These are phyloP conservation scores for Kwoniella mangroviensis DNA, from an alignment of 768 basidiomycete genomes.

Conservation along the genomic window DNA sequence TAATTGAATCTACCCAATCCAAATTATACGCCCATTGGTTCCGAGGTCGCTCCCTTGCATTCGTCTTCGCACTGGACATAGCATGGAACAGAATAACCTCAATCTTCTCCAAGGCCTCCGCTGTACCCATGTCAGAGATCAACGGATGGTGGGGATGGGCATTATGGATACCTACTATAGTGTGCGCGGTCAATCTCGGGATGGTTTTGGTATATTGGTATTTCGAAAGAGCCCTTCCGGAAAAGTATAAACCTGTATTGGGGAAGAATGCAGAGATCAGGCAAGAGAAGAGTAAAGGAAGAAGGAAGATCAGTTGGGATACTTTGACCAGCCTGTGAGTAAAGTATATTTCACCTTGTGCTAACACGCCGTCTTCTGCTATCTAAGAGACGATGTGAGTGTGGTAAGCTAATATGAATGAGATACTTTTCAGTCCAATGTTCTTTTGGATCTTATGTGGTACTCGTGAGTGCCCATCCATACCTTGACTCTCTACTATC, in stretches of 20 bases:
- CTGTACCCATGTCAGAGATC: conserved; percentile 51
- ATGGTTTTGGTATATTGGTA: conserved; percentile 46
- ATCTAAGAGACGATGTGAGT: no score
- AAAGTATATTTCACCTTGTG: neutral
- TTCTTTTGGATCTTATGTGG: conserved; percentile 52
- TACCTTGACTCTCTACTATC: no score
- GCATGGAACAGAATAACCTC: conserved; percentile 49
- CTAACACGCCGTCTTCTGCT: no score
- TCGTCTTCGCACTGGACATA: conserved; percentile 53
- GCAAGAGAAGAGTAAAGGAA: conserved; percentile 1
- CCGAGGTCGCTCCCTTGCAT: conserved; percentile 37
- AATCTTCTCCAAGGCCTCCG: conserved; percentile 39
- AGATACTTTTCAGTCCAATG: conserved; percentile 29
- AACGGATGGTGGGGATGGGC: conserved; percentile 56
- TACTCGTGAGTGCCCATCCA: conserved; percentile 32
- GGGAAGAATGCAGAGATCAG: conserved; percentile 42
- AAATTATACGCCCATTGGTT: conserved; percentile 57
- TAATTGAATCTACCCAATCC: conserved; percentile 52
- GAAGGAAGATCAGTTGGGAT: conserved; percentile 24
- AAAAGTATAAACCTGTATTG: conserved; percentile 36
- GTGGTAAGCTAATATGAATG: neutral
- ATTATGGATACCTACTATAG: conserved; percentile 55
- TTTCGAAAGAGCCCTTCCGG: conserved; percentile 46
- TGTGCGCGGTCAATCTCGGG: conserved; percentile 41
- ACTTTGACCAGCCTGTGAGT: conserved; percentile 37